Base-by-base conservation (phyloP, 2,329 filamentous ascomycete species). In the Immersiporthe knoxdaviesiana region DNA sequence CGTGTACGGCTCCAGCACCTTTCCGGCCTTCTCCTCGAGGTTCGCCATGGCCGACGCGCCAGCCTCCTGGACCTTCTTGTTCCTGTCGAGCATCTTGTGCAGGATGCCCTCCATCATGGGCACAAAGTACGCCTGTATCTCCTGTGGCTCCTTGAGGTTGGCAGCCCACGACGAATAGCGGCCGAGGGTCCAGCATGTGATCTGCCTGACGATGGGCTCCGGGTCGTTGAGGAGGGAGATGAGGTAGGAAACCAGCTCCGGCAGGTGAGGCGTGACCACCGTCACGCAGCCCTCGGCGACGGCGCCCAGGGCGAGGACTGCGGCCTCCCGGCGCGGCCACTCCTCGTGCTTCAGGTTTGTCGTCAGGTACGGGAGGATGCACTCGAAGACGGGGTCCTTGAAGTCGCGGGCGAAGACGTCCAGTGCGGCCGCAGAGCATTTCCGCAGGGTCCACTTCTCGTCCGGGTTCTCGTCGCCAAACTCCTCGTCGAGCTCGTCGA, bases 31-130 rank as follows among this genome's bases (percentile, higher is more conserved):
- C 78, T 98, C 96, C 79, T 98, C 96, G 11, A 99, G 86, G 76
- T 95, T 97, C 4, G 96, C 95, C 81, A 99, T 98, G 11, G 95
- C 95, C 3, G 95, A 98, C 1, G 95, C 95, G 35, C 92, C 96
- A 21, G 96, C 95, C 80, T 98, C 95, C 78, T 99, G 96, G 0
- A 99, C 96, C 78, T 95, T 94, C 84, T 99, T 99, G 85, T 98
- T 98, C 78, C 88, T 90, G 80, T 99, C 96, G 61, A 99, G 85
- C 96, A 99, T 99, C 77, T 94, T 92, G 71, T 90, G 90, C 68
- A 99, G 83, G 63, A 99, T 94, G 7, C 95, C 96, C 72, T 97
- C 95, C 94, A 99, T 97, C 87, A 98, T 92, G 0, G 95, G 95
- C 75, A 96, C 91, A 75, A 99, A 99, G 79, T 89, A 97, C 68